These are phyloP conservation scores for Candida sakaeoensis DNA, from an alignment of 805 yeast genomes.

Conservation along the genomic window DNA sequence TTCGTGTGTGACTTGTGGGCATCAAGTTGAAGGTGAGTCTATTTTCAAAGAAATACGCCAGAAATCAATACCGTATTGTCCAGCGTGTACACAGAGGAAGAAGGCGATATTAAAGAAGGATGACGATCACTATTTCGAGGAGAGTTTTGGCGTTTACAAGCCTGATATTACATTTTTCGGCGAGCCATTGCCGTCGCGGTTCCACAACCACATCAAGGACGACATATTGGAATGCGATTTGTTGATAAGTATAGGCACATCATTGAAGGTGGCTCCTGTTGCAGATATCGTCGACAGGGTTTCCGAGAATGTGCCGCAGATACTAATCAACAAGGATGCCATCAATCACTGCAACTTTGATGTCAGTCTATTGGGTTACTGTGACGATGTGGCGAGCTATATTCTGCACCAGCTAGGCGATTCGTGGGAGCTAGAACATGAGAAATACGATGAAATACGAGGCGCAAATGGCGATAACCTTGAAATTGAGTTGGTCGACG, in stretches of 20 bases:
- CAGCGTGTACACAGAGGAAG: constrained; percentile 24
- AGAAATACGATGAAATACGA: constrained; percentile 17
- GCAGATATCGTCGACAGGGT: constrained; percentile 36
- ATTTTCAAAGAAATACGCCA: constrained; percentile 46
- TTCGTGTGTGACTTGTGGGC: constrained; percentile 74
- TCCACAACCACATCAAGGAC: constrained; percentile 28
- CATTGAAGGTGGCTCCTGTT: constrained; percentile 62
- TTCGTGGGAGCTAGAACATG: constrained; percentile 32
- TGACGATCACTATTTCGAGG: constrained; percentile 20
- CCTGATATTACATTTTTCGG: constrained; percentile 91
- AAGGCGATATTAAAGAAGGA: constrained; percentile 21
- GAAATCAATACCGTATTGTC: constrained; percentile 54
- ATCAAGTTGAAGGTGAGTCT: constrained; percentile 47
- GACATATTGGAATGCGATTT: constrained; percentile 76
- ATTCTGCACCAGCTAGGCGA: constrained; percentile 27
- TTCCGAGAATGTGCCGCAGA: constrained; percentile 32
- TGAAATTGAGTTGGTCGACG: constrained; percentile 10
- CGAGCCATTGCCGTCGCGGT: constrained; percentile 51
- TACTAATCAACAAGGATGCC: constrained; percentile 37
- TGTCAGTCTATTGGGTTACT: constrained; percentile 35
- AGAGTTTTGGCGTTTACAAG: constrained; percentile 57
- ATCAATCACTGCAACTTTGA: constrained; percentile 35
- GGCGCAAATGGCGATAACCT: constrained; percentile 15
- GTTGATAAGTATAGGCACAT: constrained; percentile 77
- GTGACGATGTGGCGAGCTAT: constrained; percentile 39